Base-by-base conservation (phyloP, 345 rosid genomes). In the Cardamine chenopodiifolia region DNA sequence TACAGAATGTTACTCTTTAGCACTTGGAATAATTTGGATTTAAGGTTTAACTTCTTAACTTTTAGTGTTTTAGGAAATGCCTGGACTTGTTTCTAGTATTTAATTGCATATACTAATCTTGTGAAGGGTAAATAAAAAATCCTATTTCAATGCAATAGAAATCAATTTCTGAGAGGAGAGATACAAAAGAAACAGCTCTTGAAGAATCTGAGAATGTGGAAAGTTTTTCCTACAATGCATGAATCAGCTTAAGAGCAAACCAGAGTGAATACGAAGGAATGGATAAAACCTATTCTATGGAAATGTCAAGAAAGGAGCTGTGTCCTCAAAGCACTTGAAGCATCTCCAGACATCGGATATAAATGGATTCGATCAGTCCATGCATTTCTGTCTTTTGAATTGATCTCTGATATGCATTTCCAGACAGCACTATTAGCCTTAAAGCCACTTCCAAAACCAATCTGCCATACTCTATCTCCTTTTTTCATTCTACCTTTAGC, bases 361-460 rank as follows among this genome's bases (percentile, higher is more conserved):
- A 66, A 28, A 76, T 82, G 85, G 47, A 85, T 82, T 80, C 80
- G 78, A 57, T 83, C 88, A 8, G 85, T 84, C 85, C 93, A 86
- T n/a, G 86, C 93, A 44, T 82, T 88, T 72, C 12, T 79, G 3
- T 20, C 82, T 20, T 62, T 52, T 6, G 85, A 80, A 61, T 86
- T 49, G 45, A 76, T 49, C 62, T 79, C 72, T 0, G 87, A 77
- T 52, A 84, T 77, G 76, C 87, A 80, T 77, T 80, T 79, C 92
- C 92, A 90, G 2, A 80, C 89, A 57, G 86, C 89, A 72, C 86
- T 90, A 26, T 86, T 88, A 28, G 82, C 73, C 67, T 88, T 86
- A 71, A 90, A 90, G 40, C 92, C 92, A 71, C 90, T 90, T 52
- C 88, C 96, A 28, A 86, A 86, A n/a, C 89, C 84, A 45, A 88